These are phyloP conservation scores for Trichoderma sp. DNA, from an alignment of 2,329 filamentous ascomycete genomes.

Conservation along the genomic window DNA sequence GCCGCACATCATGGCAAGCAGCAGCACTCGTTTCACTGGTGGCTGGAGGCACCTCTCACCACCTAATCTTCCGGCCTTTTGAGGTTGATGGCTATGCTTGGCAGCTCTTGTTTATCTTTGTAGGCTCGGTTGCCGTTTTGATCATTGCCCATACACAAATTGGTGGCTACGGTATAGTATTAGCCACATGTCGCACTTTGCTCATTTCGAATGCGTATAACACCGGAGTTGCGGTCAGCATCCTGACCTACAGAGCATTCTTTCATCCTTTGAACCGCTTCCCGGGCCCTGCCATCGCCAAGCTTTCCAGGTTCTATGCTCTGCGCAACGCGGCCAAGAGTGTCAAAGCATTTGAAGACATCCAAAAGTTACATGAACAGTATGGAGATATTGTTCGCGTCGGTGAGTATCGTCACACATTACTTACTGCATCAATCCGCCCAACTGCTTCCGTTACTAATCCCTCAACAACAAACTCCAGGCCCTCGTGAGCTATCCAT, in stretches of 20 bases:
- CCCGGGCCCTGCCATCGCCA: slow-evolving; percentile 36
- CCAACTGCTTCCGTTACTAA: not conserved
- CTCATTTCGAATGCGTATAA: not conserved
- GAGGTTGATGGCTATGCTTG: slow-evolving; percentile 20
- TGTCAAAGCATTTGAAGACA: slow-evolving; percentile 26
- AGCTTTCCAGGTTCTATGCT: slow-evolving; percentile 5
- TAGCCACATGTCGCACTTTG: not conserved
- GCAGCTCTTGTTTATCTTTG: not conserved
- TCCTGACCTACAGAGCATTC: slow-evolving; percentile 32
- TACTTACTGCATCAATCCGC: too few relatives aligned
- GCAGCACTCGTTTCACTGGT: not conserved
- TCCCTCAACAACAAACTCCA: not conserved
- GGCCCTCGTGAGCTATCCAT: slow-evolving; percentile 18
- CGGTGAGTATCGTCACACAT: not conserved
- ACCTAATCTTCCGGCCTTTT: slow-evolving; percentile 12
- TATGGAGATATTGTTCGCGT: slow-evolving; percentile 20
- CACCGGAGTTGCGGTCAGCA: slow-evolving; percentile 31
- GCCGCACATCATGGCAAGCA: not conserved
- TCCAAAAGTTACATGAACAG: slow-evolving; percentile 32
- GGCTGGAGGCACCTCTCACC: slow-evolving; percentile 5
- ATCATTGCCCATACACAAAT: not conserved
- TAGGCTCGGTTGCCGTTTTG: not conserved
- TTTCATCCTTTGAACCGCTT: slow-evolving; percentile 38
- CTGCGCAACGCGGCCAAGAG: slow-evolving; percentile 2
- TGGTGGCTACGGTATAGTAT: not conserved